These are phyloP conservation scores for Microsporum canis DNA, from an alignment of 2,329 filamentous ascomycete species.

Conservation along the genomic window DNA sequence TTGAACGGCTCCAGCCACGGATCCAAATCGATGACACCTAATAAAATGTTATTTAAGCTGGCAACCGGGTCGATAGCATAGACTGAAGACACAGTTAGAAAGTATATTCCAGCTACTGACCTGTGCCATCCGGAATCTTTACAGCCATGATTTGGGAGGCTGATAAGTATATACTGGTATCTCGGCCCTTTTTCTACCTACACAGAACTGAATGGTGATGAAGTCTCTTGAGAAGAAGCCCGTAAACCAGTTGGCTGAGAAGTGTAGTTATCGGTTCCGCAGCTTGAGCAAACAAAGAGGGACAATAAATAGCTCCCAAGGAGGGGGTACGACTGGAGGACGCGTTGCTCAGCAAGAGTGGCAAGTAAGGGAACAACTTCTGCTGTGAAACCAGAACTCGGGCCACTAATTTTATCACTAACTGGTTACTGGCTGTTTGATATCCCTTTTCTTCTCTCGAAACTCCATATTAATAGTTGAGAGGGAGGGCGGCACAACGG, in stretches of 20 bases:
- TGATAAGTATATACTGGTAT: neutral
- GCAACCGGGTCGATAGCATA: neutral
- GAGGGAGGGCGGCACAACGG: neutral
- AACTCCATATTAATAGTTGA: neutral
- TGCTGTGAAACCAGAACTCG: neutral
- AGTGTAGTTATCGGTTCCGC: neutral
- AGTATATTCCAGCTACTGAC: slow-evolving; percentile 15
- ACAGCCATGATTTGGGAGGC: neutral
- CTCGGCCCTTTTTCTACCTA: neutral
- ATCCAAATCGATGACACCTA: slow-evolving; percentile 72
- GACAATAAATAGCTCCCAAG: neutral
- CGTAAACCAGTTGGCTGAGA: neutral
- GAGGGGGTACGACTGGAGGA: neutral
- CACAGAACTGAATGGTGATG: neutral
- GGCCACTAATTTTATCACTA: neutral
- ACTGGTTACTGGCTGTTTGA: neutral
- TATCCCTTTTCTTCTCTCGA: neutral
- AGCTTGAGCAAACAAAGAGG: neutral
- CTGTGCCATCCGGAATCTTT: slow-evolving; percentile 21
- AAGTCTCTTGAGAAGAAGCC: neutral
- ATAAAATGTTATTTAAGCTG: slow-evolving; percentile 12
- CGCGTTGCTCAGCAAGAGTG: neutral
- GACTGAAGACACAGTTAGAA: neutral
- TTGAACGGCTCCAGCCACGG: slow-evolving; percentile 82
- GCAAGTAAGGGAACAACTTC: neutral